These are phyloP conservation scores for Fraxinus sp. DNA, from an alignment of 305 asterid species.

Conservation along the genomic window DNA sequence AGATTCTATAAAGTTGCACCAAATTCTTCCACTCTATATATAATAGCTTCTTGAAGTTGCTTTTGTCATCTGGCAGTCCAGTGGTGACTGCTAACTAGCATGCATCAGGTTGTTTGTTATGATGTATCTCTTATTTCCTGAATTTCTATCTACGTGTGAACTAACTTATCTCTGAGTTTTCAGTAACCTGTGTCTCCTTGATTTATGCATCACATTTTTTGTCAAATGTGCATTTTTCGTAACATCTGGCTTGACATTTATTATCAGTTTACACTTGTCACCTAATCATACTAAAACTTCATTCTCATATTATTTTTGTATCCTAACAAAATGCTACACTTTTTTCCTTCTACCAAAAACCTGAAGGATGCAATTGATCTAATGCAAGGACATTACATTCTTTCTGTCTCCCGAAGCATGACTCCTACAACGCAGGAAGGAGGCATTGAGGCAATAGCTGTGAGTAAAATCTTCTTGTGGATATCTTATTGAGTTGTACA, in stretches of 20 bases:
- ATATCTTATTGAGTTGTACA: background rate
- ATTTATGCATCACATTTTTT: background rate
- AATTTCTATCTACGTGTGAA: slow-evolving; percentile 7
- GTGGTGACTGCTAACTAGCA: slow-evolving; percentile 14
- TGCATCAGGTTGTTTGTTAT: slow-evolving; percentile 13
- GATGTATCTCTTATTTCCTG: slow-evolving; percentile 13
- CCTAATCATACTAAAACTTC: background rate
- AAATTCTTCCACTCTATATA: background rate
- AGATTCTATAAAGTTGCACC: slow-evolving; percentile 17
- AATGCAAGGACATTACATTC: slow-evolving; percentile 89
- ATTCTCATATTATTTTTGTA: slow-evolving; percentile 20
- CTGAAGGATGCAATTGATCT: slow-evolving; percentile 90
- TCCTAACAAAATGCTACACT: slow-evolving; percentile 22
- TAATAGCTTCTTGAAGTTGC: slow-evolving; percentile 15
- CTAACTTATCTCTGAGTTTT: background rate
- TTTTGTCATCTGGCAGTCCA: slow-evolving; percentile 14
- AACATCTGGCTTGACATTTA: background rate
- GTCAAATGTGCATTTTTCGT: background rate
- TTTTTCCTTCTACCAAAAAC: slow-evolving; percentile 22
- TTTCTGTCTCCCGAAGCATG: slow-evolving; percentile 79
- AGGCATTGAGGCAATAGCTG: slow-evolving; percentile 84
- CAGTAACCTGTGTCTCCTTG: background rate
- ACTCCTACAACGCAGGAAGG: slow-evolving; percentile 66
- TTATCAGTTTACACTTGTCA: background rate
- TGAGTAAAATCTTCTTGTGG: slow-evolving; percentile 40